Conservation (phyloP, 108 stramenopile species). For the Skeletonema grethae region DNA sequence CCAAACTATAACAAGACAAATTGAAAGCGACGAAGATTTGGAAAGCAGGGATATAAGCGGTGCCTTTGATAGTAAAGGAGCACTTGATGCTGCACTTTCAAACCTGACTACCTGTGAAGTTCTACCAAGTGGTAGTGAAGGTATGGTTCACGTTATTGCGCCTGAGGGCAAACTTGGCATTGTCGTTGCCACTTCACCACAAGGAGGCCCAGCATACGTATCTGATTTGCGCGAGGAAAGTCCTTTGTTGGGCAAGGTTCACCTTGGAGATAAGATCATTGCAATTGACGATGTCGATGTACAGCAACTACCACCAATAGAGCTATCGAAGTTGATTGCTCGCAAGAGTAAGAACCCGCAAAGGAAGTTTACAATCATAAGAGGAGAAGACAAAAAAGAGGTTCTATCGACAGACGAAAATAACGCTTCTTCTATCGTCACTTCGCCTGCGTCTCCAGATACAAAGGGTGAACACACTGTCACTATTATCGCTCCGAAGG, state of each 20-base stretch:
- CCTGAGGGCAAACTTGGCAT: constrained; percentile 34
- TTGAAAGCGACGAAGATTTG: background rate
- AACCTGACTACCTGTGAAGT: background rate
- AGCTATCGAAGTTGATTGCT: constrained; percentile 20
- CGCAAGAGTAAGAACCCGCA: constrained; percentile 16
- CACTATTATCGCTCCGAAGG: constrained; percentile 15
- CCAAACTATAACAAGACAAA: background rate
- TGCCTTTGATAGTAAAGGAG: background rate
- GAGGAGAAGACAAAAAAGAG: background rate
- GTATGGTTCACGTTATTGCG: constrained; percentile 17
- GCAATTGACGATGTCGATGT: constrained; percentile 72
- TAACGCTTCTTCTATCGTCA: background rate
- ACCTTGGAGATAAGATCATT: constrained; percentile 65
- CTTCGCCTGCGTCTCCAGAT: background rate
- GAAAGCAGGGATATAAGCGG: background rate
- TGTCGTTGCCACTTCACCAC: constrained; percentile 15
- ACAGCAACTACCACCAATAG: constrained; percentile 10
- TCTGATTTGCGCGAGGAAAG: constrained; percentile 52
- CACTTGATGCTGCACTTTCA: background rate
- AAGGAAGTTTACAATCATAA: constrained; percentile 17
- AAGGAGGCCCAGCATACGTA: constrained; percentile 51
- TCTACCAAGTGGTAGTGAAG: background rate
- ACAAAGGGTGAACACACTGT: background rate
- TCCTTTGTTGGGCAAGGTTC: constrained; percentile 51
- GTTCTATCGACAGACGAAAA: background rate